These are phyloP conservation scores for Oryza australiensis DNA, from an alignment of 176 grass and related monocot species.

Conservation along the genomic window DNA sequence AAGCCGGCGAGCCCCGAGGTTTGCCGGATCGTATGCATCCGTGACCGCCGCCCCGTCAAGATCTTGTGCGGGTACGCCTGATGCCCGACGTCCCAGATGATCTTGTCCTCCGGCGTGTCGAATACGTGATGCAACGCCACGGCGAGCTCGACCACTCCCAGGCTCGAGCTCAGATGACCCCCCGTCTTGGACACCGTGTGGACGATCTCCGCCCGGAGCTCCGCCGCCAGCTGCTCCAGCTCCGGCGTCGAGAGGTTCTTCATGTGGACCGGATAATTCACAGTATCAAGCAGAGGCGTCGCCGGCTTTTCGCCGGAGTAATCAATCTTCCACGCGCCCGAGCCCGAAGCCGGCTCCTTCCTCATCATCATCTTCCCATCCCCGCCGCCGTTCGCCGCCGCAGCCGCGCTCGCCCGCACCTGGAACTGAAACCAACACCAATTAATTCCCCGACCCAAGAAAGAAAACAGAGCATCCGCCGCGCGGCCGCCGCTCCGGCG, in stretches of 20 bases:
- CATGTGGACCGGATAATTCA: conserved; percentile 90
- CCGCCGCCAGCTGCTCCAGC: conserved; percentile 82
- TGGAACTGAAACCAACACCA: conserved; percentile 40
- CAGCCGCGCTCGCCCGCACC: conserved; percentile 46
- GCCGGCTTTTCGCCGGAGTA: conserved; percentile 72
- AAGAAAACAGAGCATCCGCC: background rate
- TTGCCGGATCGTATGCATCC: conserved; percentile 86
- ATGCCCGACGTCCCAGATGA: conserved; percentile 98
- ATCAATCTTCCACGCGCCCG: conserved; percentile 50
- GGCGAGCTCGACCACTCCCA: conserved; percentile 83
- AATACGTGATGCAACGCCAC: conserved; percentile 93
- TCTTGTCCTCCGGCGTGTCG: conserved; percentile 85
- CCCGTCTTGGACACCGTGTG: conserved; percentile 67
- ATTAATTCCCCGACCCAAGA: no score
- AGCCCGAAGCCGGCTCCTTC: conserved; percentile 25
- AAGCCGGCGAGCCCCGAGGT: conserved; percentile 92
- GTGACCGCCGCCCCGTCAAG: conserved; percentile 77
- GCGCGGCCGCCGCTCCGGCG: background rate
- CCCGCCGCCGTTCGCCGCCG: background rate
- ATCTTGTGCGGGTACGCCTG: conserved; percentile 98
- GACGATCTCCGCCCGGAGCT: conserved; percentile 81
- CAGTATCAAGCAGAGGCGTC: conserved; percentile 80
- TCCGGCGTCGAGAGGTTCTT: conserved; percentile 81
- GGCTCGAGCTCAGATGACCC: conserved; percentile 80
- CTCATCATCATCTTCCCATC: conserved; percentile 43